These are phyloP conservation scores for Ulota crispa DNA, from an alignment of 225 moss, liverwort and hornwort species.

Conservation along the genomic window DNA sequence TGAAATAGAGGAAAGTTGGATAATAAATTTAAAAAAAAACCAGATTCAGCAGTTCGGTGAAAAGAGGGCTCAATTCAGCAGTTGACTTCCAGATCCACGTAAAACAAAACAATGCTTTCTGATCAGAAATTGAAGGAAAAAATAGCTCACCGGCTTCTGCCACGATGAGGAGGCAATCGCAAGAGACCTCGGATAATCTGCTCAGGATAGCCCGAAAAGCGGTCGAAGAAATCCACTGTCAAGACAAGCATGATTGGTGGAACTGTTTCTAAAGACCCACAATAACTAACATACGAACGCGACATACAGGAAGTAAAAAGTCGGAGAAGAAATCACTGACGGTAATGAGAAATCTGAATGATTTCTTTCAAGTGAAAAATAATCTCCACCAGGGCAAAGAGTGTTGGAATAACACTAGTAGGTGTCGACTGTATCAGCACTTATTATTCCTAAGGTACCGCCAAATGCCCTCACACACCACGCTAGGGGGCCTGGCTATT, in stretches of 20 bases:
- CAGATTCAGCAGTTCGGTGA: not conserved
- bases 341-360: not conserved
- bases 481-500: not conserved
- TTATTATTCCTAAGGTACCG: slow-evolving; percentile 11
- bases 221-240: not conserved
- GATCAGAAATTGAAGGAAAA: not conserved
- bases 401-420: not conserved
- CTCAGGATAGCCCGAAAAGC: no score
- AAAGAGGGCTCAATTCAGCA: not conserved
- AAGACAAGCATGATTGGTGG: not conserved
- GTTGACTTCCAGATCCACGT: not conserved
- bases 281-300: not conserved
- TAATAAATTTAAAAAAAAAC: not conserved
- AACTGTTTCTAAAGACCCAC: not conserved
- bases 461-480: slow-evolving; percentile 2
- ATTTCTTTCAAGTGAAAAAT: slow-evolving; percentile 14
- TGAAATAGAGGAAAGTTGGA: no score
- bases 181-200: not conserved
- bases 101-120: not conserved
- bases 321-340: not conserved
- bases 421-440: slow-evolving; percentile 11
- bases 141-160: not conserved
- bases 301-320: not conserved
- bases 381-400: slow-evolving; percentile 18
- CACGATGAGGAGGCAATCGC: no score